A percentile compares a stretch with the other conserved stretches of the same genome.
Evolutionary conservation across 768 basidiomycete genomes (phyloP).

Genomic region (Kwoniella mangroviensis): DNA sequence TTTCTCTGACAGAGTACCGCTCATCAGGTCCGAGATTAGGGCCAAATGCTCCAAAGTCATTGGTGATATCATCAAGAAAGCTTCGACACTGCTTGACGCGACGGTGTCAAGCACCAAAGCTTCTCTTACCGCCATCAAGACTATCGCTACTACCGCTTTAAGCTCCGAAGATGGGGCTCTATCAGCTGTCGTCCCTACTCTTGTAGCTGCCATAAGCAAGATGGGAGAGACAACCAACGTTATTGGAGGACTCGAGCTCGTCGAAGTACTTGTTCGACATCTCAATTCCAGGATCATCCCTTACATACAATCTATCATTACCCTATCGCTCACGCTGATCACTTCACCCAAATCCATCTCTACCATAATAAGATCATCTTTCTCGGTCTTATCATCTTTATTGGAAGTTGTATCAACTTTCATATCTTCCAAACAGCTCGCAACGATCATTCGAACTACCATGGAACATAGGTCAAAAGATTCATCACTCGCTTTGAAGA

Average conservation of each 20-base stretch:
- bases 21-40: conserved; percentile 67
- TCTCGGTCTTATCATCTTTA: conserved; percentile 66
- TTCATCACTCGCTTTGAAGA: conserved; percentile 45
- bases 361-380: conserved; percentile 32
- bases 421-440: conserved; percentile 55
- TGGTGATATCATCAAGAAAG: conserved; percentile 63
- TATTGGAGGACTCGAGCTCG: conserved; percentile 55
- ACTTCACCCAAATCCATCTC: conserved; percentile 23
- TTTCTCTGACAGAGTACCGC: conserved; percentile 69
- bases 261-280: conserved; percentile 66
- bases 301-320: conserved; percentile 72
- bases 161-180: conserved; percentile 72
- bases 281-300: conserved; percentile 90
- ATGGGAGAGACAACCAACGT: conserved; percentile 3
- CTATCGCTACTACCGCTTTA: conserved; percentile 66
- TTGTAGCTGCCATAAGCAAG: conserved; percentile 59
- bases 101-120: conserved; percentile 61
- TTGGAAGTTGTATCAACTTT: conserved; percentile 80
- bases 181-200: conserved; percentile 65
- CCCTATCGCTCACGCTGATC: conserved; percentile 62
- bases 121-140: conserved; percentile 68
- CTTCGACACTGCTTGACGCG: conserved; percentile 63
- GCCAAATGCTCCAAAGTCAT: conserved; percentile 63
- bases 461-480: conserved; percentile 34
- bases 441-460: conserved; percentile 30